Percentiles rank a stretch among this genome's conserved stretches.
These are phyloP conservation scores for Neurospora hispaniola DNA, from an alignment of 495 filamentous ascomycete species.

Conservation along the genomic window DNA sequence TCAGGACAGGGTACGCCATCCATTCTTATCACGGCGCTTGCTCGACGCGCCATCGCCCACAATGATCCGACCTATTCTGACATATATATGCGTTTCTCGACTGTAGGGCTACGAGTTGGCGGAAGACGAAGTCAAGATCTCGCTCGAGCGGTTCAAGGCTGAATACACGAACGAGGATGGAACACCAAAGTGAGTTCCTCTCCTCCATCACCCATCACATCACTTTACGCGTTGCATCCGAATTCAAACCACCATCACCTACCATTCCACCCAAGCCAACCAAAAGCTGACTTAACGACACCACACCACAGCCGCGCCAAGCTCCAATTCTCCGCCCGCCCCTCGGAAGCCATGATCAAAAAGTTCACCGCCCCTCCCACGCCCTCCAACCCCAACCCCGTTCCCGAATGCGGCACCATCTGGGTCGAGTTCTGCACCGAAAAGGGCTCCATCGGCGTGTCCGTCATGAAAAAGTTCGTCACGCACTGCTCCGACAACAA, in stretches of 20 bases:
- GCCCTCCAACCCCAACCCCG: slow-evolving; percentile 50
- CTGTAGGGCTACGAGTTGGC: slow-evolving; percentile 79
- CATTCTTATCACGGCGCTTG: not conserved
- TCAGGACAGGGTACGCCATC: slow-evolving; percentile 54
- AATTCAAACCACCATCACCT: slow-evolving; percentile 13
- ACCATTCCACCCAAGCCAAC: not conserved
- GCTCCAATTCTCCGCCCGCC: slow-evolving; percentile 79
- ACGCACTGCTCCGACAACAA: slow-evolving; percentile 65
- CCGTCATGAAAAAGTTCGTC: slow-evolving; percentile 82
- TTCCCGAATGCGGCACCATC: slow-evolving; percentile 70
- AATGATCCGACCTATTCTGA: not conserved
- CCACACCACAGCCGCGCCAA: slow-evolving; percentile 51
- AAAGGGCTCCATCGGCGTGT: slow-evolving; percentile 69
- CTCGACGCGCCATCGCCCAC: not conserved
- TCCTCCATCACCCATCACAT: not conserved
- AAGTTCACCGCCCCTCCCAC: slow-evolving; percentile 66
- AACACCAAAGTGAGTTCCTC: slow-evolving; percentile 51
- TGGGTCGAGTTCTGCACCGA: slow-evolving; percentile 80
- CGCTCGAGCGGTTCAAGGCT: slow-evolving; percentile 60
- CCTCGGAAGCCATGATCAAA: slow-evolving; percentile 68
- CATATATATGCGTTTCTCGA: not conserved
- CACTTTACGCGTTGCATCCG: not conserved
- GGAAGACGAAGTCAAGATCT: slow-evolving; percentile 77
- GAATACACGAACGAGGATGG: slow-evolving; percentile 61
- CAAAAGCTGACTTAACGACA: not conserved